A percentile compares a stretch with the other conserved stretches of the same genome.
phyloP scores from a whole-genome alignment of 371 early-diverging fungal species.

The Batkoa obscura region DNA sequence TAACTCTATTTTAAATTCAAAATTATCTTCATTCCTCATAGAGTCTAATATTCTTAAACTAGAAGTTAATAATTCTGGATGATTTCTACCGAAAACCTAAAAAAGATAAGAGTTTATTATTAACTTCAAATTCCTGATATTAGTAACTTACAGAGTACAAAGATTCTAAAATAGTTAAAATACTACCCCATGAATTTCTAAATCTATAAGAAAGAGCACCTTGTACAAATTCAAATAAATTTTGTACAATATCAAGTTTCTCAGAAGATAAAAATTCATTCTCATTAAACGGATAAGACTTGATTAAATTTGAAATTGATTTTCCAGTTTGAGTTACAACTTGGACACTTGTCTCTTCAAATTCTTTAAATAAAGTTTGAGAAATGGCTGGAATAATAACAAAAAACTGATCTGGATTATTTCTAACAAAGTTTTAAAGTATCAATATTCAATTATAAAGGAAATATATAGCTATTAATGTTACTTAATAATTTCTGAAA shows the following conservation, averaged over 20 bases:
- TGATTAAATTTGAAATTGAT: constrained; percentile 34
- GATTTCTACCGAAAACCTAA: constrained; percentile 31
- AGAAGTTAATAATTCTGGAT: constrained; percentile 39
- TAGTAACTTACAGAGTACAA: constrained; percentile 26
- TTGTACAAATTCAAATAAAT: constrained; percentile 25
- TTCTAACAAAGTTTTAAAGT: too few species aligned
- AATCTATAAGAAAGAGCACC: constrained; percentile 50
- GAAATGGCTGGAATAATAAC: constrained; percentile 22
- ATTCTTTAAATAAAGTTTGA: constrained; percentile 30
- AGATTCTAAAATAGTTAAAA: constrained; percentile 53
- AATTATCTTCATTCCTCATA: constrained; percentile 60
- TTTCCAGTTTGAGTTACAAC: constrained; percentile 34
- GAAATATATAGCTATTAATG: background rate
- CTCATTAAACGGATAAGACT: constrained; percentile 9
- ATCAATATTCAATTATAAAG: too few species aligned
- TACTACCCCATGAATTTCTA: constrained; percentile 60
- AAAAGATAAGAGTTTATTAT: background rate
- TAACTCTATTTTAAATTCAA: constrained; percentile 66
- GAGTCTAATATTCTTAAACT: constrained; percentile 45
- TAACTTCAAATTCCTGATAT: background rate
- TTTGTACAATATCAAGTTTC: constrained; percentile 18
- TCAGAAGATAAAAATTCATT: constrained; percentile 1
- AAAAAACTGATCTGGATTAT: constrained; percentile 8
- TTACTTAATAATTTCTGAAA: constrained; percentile 22
- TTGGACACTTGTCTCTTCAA: constrained; percentile 41